Base-by-base conservation (phyloP, 1,284 basidiomycete genomes). In the Tremellales sp. region DNA sequence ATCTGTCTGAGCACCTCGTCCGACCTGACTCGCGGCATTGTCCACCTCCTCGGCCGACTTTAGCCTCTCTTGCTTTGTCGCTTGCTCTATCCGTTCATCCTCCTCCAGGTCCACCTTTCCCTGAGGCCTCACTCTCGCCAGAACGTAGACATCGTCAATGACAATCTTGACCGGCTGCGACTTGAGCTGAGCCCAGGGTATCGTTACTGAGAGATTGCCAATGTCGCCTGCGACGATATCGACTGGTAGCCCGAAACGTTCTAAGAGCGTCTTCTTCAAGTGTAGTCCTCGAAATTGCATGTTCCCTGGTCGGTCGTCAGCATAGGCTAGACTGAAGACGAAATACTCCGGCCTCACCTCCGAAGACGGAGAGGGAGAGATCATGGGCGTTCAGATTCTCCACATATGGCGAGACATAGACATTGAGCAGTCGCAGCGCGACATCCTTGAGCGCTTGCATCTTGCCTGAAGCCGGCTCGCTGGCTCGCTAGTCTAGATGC, bases 181-280 rank as follows among this genome's bases (percentile, higher is more conserved):
- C 46, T 89, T 89, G 55, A 98, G 79, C 62, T 92, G 90, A 74
- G 88, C 84, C 91, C 93, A 98, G 53, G 96, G 89, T n/a, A 99
- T 82, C 15, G 87, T 89, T 11, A 98, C 77, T 0, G 89, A 90
- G 53, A 98, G 85, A 58, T 84, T 90, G 36, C 96, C 96, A 44
- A 98, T 82, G 74, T 94, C 85, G 36, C 92, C 96, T 78, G 98
- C 91, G 19, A 91, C 79, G 25, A 99, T 92, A 76, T 98, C 93
- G 3, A 99, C 85, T 0, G 97, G 97, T 17, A 99, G 78, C 49
- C 90, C 82, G 70, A 98, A 96, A 72, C 97, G 93, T 75, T 99
- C 96, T 51, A 99, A 79, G 1, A 90, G 91, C 39, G 88, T 88
- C 73, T 86, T 93, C 79, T 97, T 98, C 61, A 99, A 79, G 43